These are phyloP conservation scores for Cladophialophora bantiana DNA, from an alignment of 2,329 filamentous ascomycete species.

Conservation along the genomic window DNA sequence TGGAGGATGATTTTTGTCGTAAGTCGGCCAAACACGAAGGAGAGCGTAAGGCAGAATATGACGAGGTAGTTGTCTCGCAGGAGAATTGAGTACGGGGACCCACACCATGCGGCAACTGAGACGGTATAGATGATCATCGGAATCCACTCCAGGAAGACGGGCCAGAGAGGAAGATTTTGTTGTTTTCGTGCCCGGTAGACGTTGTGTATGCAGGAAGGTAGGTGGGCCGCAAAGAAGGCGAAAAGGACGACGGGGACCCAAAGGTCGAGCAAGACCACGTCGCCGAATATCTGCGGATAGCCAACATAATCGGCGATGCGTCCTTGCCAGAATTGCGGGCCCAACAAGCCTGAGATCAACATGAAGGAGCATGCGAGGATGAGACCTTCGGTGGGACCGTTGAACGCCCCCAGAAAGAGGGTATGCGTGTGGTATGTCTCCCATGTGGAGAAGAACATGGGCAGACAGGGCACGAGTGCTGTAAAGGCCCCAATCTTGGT, in stretches of 20 bases:
- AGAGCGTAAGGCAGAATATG: constrained; percentile 90
- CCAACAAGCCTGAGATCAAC: constrained; percentile 84
- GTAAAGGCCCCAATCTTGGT: constrained; percentile 88
- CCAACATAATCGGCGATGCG: constrained; percentile 75
- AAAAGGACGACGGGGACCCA: constrained; percentile 78
- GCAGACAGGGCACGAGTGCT: constrained; percentile 85
- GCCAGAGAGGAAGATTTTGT: constrained; percentile 75
- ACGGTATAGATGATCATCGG: constrained; percentile 84
- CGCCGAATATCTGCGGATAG: constrained; percentile 67
- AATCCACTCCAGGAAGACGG: constrained; percentile 91
- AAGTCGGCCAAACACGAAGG: constrained; percentile 97
- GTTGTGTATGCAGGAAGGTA: constrained; percentile 89
- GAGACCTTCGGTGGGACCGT: constrained; percentile 94
- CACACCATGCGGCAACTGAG: constrained; percentile 82
- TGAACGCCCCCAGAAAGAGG: constrained; percentile 93
- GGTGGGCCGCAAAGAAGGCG: constrained; percentile 73
- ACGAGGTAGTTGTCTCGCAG: constrained; percentile 85
- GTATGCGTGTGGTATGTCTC: constrained; percentile 99
- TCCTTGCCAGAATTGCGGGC: constrained; percentile 83
- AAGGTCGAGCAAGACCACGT: constrained; percentile 80
- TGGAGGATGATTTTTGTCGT: constrained; percentile 99
- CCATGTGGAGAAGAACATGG: constrained; percentile 99
- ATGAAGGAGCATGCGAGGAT: constrained; percentile 88
- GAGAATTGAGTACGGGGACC: constrained; percentile 83
- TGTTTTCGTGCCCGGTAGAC: constrained; percentile 77